Base-by-base conservation (phyloP, 495 filamentous ascomycete genomes). In the Tuber melanosporum region DNA sequence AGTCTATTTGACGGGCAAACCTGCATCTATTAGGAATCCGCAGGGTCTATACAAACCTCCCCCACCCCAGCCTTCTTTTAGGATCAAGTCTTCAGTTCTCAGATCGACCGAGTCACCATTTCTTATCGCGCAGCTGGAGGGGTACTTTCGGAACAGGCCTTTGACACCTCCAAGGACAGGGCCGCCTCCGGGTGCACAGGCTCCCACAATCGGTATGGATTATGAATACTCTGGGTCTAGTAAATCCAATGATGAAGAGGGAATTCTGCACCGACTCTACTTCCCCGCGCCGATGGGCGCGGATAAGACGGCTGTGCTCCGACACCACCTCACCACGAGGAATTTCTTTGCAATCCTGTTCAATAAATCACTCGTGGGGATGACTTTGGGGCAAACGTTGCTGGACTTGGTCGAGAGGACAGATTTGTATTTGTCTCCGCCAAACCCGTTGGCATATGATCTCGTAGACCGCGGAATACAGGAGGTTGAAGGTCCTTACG, bases 261-360 rank as follows among this genome's bases (percentile, higher is more conserved):
- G 87, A 72, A 86, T 89, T 73, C 87, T 86, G n/a, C 89, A 90
- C 78, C 87, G 88, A 79, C 86, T 91, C 76, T 89, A 86, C 82
- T 89, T 91, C 76, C 86, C 88, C 5, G 81, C 88, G 0, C 88
- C 87, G 9, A 77, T 84, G 22, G 86, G 86, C 62, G 73, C 85
- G 69, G 83, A 85, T 74, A 88, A 85, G 74, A 76, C 83, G 0
- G 88, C 88, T 9, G 83, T 85, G 36, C 80, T 89, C 17, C 84
- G 88, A 12, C 84, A 90, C 76, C 87, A 89, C 72, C 85, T 90
- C 74, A 89, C 90, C 2, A 91, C 89, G 9, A 86, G 90, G 62
- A 91, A 91, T 78, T 86, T 91, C 71, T 90, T 91, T 81, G 89
- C 89, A 2, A 83, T 91, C n/a, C 82, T 91, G 2, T 87, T 85